phyloP scores from a whole-genome alignment of 2,329 filamentous ascomycete species.

The Esteya vermicola region DNA sequence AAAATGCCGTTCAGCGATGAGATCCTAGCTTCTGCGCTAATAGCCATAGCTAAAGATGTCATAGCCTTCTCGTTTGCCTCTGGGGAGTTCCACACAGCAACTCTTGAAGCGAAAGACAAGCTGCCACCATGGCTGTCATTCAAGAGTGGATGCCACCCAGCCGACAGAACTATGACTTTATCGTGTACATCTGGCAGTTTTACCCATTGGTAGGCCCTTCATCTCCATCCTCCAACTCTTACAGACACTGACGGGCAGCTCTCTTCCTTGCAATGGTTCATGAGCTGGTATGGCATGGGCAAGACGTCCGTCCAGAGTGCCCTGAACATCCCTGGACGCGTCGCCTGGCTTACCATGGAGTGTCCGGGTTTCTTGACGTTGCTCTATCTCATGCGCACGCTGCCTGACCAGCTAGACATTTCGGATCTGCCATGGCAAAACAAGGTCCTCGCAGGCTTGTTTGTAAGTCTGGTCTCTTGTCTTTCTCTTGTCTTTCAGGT shows the following conservation, averaged over 20 bases:
- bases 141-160: conserved; percentile 43
- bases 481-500: neutral
- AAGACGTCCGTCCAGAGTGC: conserved; percentile 67
- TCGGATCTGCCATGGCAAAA: conserved; percentile 59
- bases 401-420: conserved; percentile 46
- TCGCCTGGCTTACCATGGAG: conserved; percentile 86
- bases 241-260: conserved; percentile 31
- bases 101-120: neutral
- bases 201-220: conserved; percentile 31
- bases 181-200: conserved; percentile 38
- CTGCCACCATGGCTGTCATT: conserved; percentile 28
- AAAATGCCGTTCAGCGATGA: no score
- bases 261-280: conserved; percentile 58
- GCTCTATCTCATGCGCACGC: conserved; percentile 61
- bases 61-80: no score
- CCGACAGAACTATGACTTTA: conserved; percentile 39
- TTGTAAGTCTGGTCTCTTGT: conserved; percentile 23
- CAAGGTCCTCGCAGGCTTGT: conserved; percentile 58
- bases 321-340: conserved; percentile 77
- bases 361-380: conserved; percentile 61
- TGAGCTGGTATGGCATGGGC: conserved; percentile 78
- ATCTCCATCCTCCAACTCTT: neutral
- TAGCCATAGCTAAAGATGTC: no score
- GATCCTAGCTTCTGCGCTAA: no score
- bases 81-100: no score